Base-by-base conservation (phyloP, 2,329 filamentous ascomycete genomes). In the Truncatella angustata region DNA sequence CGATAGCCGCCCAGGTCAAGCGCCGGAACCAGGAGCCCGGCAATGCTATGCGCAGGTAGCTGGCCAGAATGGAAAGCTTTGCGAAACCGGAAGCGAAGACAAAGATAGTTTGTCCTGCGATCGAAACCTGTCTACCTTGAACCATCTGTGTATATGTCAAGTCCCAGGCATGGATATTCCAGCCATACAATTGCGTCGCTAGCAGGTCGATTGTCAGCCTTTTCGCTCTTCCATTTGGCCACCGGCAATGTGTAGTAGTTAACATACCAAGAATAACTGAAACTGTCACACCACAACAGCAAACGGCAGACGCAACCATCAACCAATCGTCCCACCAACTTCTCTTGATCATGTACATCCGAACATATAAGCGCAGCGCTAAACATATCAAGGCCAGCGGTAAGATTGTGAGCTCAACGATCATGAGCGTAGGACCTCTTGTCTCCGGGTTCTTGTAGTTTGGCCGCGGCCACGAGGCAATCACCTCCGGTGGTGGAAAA, bases 311-410 rank as follows among this genome's bases (percentile, higher is more conserved):
- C 30, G 51, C 64, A 4, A 72, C 54, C 72, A 75, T 75, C 11
- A 75, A 49, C 71, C 68, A 73, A 59, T 74, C 73, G 54, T 75
- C 73, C 49, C 64, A 60, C 30, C 69, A 67, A 34, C 54, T 63
- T 46, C 62, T 66, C 39, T 65, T 63, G 30, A 73, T 62, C 32
- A 70, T 62, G 50, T 57, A 50, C 2, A 68, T 53, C 9, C 70
- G 62, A 43, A 72, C 71, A 42, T 72, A 73, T 35, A 74, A 61
- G 12, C 73, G 67, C 45, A 72, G 60, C 23, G 56, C 45, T 7
- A 74, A 58, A 18, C 64, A 66, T 11, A 70, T 44, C 16, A 72
- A 49, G 4, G 70, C 70, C 9, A 73, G 26, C 0, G 66, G 58
- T 24, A 71, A 60, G 14, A 70, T 62, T 14, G 63, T 66, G 11